These are phyloP conservation scores for Ascochyta fabae DNA, from an alignment of 2,329 filamentous ascomycete genomes.

Conservation along the genomic window DNA sequence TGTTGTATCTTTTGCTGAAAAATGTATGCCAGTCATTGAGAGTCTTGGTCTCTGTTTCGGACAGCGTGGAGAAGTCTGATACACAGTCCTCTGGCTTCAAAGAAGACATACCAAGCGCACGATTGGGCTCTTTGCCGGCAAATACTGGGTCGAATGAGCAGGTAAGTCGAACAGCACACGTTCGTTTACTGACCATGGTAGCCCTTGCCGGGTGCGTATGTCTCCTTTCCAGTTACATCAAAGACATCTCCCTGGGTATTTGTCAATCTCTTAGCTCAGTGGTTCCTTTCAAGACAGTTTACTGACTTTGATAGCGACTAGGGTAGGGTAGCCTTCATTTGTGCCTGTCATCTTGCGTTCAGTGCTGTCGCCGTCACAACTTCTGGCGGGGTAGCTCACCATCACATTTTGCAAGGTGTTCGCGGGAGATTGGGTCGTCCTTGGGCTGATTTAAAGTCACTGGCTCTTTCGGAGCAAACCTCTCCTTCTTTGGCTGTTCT, in stretches of 20 bases:
- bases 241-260: slow-evolving; percentile 82
- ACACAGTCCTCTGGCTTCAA: slow-evolving; percentile 81
- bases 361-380: slow-evolving; percentile 2
- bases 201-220: slow-evolving; percentile 80
- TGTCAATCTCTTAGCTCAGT: slow-evolving; percentile 12
- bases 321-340: slow-evolving; percentile 66
- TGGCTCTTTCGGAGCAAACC: slow-evolving; percentile 79
- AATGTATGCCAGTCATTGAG: slow-evolving; percentile 94
- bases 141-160: slow-evolving; percentile 69
- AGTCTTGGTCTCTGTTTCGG: slow-evolving; percentile 82
- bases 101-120: slow-evolving; percentile 84
- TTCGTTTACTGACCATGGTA: slow-evolving; percentile 75
- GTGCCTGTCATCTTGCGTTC: slow-evolving; percentile 57
- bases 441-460: slow-evolving; percentile 84
- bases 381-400: slow-evolving; percentile 62
- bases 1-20: slow-evolving; percentile 95
- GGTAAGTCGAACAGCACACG: not conserved
- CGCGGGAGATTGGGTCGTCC: slow-evolving; percentile 80
- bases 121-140: slow-evolving; percentile 93
- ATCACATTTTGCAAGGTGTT: slow-evolving; percentile 80
- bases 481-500: slow-evolving; percentile 52
- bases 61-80: slow-evolving; percentile 82
- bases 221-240: slow-evolving; percentile 88
- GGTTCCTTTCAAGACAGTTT: too few species aligned
- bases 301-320: slow-evolving; percentile 64